Base-by-base conservation (phyloP, 2,329 filamentous ascomycete species). In the Diaporthe sp. region DNA sequence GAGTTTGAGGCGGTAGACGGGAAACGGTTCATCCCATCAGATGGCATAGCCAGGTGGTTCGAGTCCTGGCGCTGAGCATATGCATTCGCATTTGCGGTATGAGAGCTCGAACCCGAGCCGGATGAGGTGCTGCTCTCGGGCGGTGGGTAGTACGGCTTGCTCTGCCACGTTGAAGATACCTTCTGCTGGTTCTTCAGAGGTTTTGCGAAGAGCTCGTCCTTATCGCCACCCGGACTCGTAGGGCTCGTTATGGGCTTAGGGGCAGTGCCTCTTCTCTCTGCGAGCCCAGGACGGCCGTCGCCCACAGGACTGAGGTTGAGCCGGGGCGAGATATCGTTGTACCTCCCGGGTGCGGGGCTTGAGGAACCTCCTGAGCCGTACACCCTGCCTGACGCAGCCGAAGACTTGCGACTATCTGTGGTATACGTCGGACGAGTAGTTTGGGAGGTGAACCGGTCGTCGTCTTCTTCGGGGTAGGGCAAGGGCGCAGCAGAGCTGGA, bases 1-100 rank as follows among this genome's bases (percentile, higher is more conserved):
- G 96, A 97, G 17, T 92, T 97, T 0, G 97, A 98, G 19, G 96
- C 95, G 10, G 94, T 97, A 3, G 96, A 98, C 15, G 89, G 88
- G 77, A 92, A 91, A 58, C 91, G 88, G 79, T 90, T 92, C 76
- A 93, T 88, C 39, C 86, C 85, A n/a, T 88, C 86, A 37, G 80
- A 80, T n/a, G 84, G 82, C 80, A 85, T 84, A 56, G 81, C 81
- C 61, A 84, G 81, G 44, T 78, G 83, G 44, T 82, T 81, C 27
- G 80, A 76, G 30, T 77, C 76, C 17, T 75, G 72, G 35, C 42
- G 58, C 15, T 59, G 70, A 15, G 59, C 55, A 72, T 39, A 22
- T 37, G 79, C 80, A 81, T 50, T 55, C 22, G 79, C 80, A 81
- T 82, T 82, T 51, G 68, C 72, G 39, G 68, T 44, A 44, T 71